phyloP scores from a whole-genome alignment of 2,329 filamentous ascomycete species.

The Penicillium janthinellum region DNA sequence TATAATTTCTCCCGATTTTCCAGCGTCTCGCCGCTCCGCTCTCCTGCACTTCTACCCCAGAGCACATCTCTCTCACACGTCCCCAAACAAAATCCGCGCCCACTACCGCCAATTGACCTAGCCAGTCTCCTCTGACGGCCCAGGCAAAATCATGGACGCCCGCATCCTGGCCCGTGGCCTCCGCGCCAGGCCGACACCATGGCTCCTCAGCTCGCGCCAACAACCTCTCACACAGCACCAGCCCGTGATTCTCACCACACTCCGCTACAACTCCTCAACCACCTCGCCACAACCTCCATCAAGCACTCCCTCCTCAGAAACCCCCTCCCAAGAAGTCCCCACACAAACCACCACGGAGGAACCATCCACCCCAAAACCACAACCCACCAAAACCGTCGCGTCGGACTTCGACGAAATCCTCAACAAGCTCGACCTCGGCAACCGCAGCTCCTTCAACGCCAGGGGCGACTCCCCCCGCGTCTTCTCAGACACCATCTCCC shows the following conservation, averaged over 20 bases:
- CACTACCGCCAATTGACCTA: constrained; percentile 4
- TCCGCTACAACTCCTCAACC: constrained; percentile 29
- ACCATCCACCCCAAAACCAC: constrained; percentile 8
- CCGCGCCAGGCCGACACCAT: constrained; percentile 34
- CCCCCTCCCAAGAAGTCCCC: constrained; percentile 6
- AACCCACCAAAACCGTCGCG: constrained; percentile 12
- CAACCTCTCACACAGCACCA: constrained; percentile 8
- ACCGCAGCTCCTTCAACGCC: constrained; percentile 9
- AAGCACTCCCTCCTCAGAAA: constrained; percentile 2
- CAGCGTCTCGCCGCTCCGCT: constrained; percentile 8
- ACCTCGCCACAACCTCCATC: constrained; percentile 11
- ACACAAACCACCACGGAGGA: constrained; percentile 10
- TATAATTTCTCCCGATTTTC: constrained; percentile 30
- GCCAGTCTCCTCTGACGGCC: constrained; percentile 1
- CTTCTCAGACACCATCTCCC: constrained; percentile 24
- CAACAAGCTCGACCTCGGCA: constrained; percentile 34
- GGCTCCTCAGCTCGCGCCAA: constrained; percentile 27
- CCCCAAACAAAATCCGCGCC: not conserved
- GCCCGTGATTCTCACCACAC: constrained; percentile 19
- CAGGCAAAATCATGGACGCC: constrained; percentile 32
- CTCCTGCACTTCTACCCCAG: constrained; percentile 7
- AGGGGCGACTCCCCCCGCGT: constrained; percentile 3
- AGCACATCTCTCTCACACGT: not conserved
- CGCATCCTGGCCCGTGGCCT: constrained; percentile 36
- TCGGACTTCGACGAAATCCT: constrained; percentile 38